Evolutionary conservation across 306 rosid genomes (phyloP).

Genomic region (Pterocarpus santalinus): DNA sequence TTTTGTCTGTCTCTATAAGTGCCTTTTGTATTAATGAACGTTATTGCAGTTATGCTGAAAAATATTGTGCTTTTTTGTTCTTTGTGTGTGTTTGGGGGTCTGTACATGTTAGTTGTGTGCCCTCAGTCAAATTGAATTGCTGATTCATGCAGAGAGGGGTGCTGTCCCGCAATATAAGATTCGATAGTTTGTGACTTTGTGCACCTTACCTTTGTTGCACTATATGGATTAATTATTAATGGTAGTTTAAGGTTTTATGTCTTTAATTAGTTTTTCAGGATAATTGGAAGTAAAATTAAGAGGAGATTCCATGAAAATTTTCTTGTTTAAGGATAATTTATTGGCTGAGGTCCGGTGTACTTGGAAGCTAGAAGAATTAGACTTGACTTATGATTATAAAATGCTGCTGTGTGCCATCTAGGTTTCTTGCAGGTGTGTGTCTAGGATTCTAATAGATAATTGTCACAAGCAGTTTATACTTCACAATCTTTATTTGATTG

Average conservation of each 20-base stretch:
- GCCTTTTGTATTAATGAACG: constrained; percentile 10
- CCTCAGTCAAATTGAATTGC: background rate
- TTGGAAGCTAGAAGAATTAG: constrained; percentile 12
- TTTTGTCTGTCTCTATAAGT: constrained; percentile 31
- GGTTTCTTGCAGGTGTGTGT: background rate
- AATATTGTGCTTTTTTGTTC: background rate
- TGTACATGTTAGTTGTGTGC: background rate
- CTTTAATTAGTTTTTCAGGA: background rate
- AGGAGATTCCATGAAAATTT: constrained; percentile 13
- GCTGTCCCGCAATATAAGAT: background rate
- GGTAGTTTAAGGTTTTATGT: background rate
- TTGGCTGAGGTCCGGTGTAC: constrained; percentile 9
- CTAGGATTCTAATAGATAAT: background rate
- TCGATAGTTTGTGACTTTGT: constrained; percentile 16
- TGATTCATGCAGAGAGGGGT: background rate
- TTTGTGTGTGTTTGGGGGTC: background rate
- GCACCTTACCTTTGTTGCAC: constrained; percentile 22
- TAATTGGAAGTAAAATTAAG: background rate
- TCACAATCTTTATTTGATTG: background rate
- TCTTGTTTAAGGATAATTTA: background rate
- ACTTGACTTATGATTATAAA: no score
- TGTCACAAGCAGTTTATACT: background rate
- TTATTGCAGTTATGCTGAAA: background rate
- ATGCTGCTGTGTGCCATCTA: background rate
- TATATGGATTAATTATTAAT: constrained; percentile 27